Evolutionary conservation across 495 filamentous ascomycete genomes (phyloP).

Genomic region (Extremus antarcticus): DNA sequence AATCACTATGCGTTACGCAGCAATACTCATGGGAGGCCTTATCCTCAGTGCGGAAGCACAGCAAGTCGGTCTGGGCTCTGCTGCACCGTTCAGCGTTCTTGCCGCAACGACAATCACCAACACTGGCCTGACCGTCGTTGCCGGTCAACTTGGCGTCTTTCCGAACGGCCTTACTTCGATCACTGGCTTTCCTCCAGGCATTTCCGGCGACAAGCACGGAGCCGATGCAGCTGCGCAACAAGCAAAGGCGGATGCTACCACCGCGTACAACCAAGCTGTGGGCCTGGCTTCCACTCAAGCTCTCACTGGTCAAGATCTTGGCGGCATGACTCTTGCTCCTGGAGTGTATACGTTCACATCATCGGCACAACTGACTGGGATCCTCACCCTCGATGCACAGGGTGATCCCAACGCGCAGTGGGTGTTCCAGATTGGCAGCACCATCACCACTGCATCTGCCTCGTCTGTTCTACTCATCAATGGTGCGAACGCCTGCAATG

Average conservation of each 20-base stretch:
- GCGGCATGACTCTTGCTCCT: conserved; percentile 9
- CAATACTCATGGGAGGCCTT: not conserved
- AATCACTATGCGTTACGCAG: not conserved
- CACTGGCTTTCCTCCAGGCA: conserved; percentile 15
- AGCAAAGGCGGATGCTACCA: conserved; percentile 4
- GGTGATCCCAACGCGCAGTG: conserved; percentile 3
- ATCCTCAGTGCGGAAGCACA: conserved; percentile 4
- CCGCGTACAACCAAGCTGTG: conserved; percentile 8
- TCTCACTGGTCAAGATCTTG: conserved; percentile 15
- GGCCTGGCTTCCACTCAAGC: conserved; percentile 2
- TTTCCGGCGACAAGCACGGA: not conserved
- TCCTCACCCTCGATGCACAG: conserved; percentile 6
- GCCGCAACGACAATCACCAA: conserved; percentile 13
- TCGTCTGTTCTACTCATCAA: conserved; percentile 7
- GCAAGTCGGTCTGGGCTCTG: conserved; percentile 11
- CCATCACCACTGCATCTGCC: conserved; percentile 9
- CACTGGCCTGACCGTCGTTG: conserved; percentile 10
- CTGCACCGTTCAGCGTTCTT: conserved; percentile 6
- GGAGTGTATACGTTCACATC: conserved; percentile 17
- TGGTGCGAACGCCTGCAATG: conserved; percentile 12
- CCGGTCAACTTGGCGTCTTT: conserved; percentile 5
- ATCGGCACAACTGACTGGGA: conserved; percentile 8
- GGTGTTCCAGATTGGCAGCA: conserved; percentile 12
- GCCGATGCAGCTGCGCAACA: conserved; percentile 8
- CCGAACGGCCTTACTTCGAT: conserved; percentile 16